Conservation (phyloP, 805 yeast species). For the Hanseniaspora lachancei region DNA sequence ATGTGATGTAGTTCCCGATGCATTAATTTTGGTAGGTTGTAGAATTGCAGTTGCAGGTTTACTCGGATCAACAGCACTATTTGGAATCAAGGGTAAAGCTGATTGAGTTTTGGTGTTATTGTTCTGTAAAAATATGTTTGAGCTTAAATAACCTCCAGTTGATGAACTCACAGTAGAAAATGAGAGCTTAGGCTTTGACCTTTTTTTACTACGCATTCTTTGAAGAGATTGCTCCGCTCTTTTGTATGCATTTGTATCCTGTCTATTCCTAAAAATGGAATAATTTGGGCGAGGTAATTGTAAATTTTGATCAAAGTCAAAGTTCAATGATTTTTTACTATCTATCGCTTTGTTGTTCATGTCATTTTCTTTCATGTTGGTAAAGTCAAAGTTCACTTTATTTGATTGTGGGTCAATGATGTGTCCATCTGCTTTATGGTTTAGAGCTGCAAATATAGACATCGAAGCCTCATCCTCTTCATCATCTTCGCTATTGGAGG, state of each 20-base stretch:
- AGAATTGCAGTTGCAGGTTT: constrained; percentile 9
- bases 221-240: constrained; percentile 54
- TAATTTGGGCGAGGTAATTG: background rate
- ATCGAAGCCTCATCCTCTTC: constrained; percentile 54
- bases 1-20: constrained; percentile 1
- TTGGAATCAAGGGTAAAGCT: background rate
- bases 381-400: constrained; percentile 19
- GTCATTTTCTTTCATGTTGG: background rate
- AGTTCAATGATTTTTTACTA: background rate
- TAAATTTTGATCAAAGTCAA: background rate
- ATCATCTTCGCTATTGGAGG: background rate
- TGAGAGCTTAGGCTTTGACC: constrained; percentile 33
- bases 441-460: constrained; percentile 50
- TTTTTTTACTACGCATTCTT: constrained; percentile 47
- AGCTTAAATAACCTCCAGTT: constrained; percentile 17
- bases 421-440: constrained; percentile 18
- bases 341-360: background rate
- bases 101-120: constrained; percentile 19
- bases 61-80: background rate
- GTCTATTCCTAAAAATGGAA: constrained; percentile 11
- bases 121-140: constrained; percentile 12
- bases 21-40: background rate
- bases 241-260: constrained; percentile 39
- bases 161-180: constrained; percentile 18
- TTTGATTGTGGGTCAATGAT: background rate